Base-by-base conservation (phyloP, 2,329 filamentous ascomycete species). In the Penicillium sp. region DNA sequence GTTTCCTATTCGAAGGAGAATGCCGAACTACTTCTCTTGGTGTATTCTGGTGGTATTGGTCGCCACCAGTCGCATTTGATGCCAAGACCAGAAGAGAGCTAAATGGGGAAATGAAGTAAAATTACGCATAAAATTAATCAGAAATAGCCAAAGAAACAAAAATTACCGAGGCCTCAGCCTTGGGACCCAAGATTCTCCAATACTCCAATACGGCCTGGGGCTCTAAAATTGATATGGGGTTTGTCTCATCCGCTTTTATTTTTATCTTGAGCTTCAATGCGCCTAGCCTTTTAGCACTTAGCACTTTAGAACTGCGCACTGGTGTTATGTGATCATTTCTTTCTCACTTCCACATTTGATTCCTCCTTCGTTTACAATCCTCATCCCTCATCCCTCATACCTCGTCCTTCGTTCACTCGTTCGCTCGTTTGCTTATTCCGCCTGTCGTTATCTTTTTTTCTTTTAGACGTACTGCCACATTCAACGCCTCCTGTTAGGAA, bases 191-290 rank as follows among this genome's bases (percentile, higher is more conserved):
- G 46, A 56, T 33, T 21, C n/a, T 47, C 31, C n/a, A 48, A 33
- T 48, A 42, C 41, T 47, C n/a, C 23, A 48, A 33, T 33, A 40
- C 42, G 27, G 23, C 13, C 52, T 48, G 47, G 37, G 50, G 33
- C 38, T 51, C 40, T 56, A 38, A 50, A 50, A 50, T 55, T 38
- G 35, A 50, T 50, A 56, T 43, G 54, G 50, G 33, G 54, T 45
- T 42, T 52, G 54, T 56, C 49, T 56, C 54, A 56, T 46, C 42
- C 45, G 49, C 33, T 56, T 55, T 55, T 56, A 52, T 52, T 56
- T 56, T 56, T 56, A 52, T 52, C 48, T 38, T 46, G 48, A 56
- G 49, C 54, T 56, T 56, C 54, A 52, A 46, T 46, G 31, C 48
- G 40, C 46, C 54, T 56, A 56, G 48, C 48, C 41, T 46, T 19